Base-by-base conservation (phyloP, 2,329 filamentous ascomycete species). In the Beauveria asiatica region DNA sequence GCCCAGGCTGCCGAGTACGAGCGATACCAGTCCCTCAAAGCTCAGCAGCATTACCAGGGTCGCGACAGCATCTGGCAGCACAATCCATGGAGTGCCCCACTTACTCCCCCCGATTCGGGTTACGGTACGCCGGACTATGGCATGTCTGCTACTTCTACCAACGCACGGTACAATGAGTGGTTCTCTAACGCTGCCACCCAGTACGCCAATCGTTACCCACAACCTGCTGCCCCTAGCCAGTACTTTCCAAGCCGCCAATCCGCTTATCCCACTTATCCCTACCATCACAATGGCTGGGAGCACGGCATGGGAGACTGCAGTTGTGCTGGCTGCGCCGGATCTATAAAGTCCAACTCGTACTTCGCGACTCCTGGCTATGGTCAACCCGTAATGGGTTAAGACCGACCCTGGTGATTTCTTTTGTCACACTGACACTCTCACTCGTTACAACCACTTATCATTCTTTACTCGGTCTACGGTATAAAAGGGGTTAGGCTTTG, bases 81-180 rank as follows among this genome's bases (percentile, higher is more conserved):
- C 60, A 78, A 78, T 62, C 73, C 78, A 16, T 74, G 76, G 76
- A 73, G 71, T 13, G 76, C 77, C 52, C 81, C 81, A 7, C 71
- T 84, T 60, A 84, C 83, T 0, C 83, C 83, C 2, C 83, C 83
- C 1, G 83, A 85, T 63, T 85, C 83, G 21, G 83, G 83, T 6
- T 85, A 85, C 60, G 81, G 82, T 48, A 85, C 82, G 0, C 83
- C 83, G 5, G 82, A 85, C 65, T 83, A 84, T 63, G 73, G 76
- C 53, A 78, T 80, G 69, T 83, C 82, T 46, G 79, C 82, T 4
- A 76, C 81, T 0, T 79, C 81, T 1, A 75, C 76, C 64, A 83
- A 83, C 59, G 73, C 77, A 23, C 79, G 76, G 41, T 84, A 84
- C 70, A 79, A 81, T 27, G 82, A 85, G 48, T 85, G 80, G 80